phyloP scores from a whole-genome alignment of 2,329 filamentous ascomycete species.

The Fusarium drepaniforme region DNA sequence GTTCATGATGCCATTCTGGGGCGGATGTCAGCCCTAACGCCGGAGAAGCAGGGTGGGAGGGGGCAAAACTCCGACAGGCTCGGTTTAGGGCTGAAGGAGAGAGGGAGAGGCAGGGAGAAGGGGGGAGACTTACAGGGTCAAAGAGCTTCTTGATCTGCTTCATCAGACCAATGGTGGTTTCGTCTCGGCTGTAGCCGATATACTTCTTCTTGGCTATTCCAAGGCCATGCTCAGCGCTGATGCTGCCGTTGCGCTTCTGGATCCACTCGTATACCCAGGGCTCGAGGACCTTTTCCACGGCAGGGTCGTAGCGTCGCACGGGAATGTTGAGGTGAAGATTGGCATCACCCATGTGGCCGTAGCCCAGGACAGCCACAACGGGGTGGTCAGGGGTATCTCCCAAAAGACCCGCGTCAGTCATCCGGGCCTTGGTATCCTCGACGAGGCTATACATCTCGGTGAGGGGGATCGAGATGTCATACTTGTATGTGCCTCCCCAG shows the following conservation, averaged over 20 bases:
- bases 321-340: slow-evolving; percentile 96
- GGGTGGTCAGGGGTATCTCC: slow-evolving; percentile 81
- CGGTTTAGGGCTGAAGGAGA: slow-evolving; percentile 6
- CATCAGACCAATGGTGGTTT: slow-evolving; percentile 91
- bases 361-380: slow-evolving; percentile 91
- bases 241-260: slow-evolving; percentile 85
- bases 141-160: slow-evolving; percentile 94
- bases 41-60: slow-evolving; percentile 7
- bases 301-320: slow-evolving; percentile 84
- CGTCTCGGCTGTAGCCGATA: slow-evolving; percentile 91
- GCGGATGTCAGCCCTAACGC: slow-evolving; percentile 42
- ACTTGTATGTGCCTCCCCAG: slow-evolving; percentile 97
- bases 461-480: slow-evolving; percentile 95
- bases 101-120: slow-evolving; percentile 7
- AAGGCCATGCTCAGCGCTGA: slow-evolving; percentile 95
- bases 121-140: slow-evolving; percentile 80
- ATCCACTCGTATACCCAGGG: slow-evolving; percentile 99
- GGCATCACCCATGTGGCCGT: slow-evolving; percentile 97
- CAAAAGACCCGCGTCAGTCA: slow-evolving; percentile 81
- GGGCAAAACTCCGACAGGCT: neutral
- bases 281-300: slow-evolving; percentile 88
- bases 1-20: slow-evolving; percentile 97
- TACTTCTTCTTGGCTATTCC: slow-evolving; percentile 96
- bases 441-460: slow-evolving; percentile 89
- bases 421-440: slow-evolving; percentile 81